Evolutionary conservation across 495 filamentous ascomycete species (phyloP).

Genomic region (Talaromyces trachyspermus): DNA sequence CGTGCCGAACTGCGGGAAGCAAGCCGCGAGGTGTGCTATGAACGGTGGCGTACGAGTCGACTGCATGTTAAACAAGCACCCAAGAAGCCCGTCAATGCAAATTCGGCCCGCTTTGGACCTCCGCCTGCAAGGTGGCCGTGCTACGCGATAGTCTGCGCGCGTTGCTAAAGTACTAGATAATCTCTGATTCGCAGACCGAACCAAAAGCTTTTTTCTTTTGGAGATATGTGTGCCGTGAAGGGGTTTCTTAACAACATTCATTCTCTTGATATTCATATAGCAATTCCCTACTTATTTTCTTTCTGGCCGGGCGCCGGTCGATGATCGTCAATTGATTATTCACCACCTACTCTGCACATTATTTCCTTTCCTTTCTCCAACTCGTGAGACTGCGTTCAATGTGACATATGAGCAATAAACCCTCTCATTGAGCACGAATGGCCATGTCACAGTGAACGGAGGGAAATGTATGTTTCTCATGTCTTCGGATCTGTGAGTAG

Average conservation of each 20-base stretch:
- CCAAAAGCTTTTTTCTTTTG: not conserved
- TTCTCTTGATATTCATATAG: not conserved
- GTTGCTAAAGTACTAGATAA: not conserved
- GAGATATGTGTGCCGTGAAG: not conserved
- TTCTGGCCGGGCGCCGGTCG: not conserved
- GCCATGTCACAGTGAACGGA: not conserved
- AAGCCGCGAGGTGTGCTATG: conserved; percentile 90
- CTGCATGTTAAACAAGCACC: conserved; percentile 35
- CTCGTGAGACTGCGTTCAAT: conserved; percentile 1
- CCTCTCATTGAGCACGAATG: no score
- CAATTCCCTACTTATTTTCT: not conserved
- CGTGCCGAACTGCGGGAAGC: conserved; percentile 82
- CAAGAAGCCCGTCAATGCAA: conserved; percentile 1
- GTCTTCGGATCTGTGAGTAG: no score
- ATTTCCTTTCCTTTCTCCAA: not conserved
- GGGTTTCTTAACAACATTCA: not conserved
- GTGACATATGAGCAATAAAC: conserved; percentile 1
- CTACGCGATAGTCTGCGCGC: conserved; percentile 2
- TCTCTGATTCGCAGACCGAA: not conserved
- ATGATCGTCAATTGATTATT: not conserved
- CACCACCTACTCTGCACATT: not conserved
- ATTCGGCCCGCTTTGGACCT: conserved; percentile 6
- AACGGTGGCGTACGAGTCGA: conserved; percentile 83
- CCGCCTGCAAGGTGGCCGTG: conserved; percentile 5
- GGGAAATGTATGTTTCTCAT: no score